Evolutionary conservation across 1,284 basidiomycete species (phyloP).

Genomic region (Athelia psychrophila): DNA sequence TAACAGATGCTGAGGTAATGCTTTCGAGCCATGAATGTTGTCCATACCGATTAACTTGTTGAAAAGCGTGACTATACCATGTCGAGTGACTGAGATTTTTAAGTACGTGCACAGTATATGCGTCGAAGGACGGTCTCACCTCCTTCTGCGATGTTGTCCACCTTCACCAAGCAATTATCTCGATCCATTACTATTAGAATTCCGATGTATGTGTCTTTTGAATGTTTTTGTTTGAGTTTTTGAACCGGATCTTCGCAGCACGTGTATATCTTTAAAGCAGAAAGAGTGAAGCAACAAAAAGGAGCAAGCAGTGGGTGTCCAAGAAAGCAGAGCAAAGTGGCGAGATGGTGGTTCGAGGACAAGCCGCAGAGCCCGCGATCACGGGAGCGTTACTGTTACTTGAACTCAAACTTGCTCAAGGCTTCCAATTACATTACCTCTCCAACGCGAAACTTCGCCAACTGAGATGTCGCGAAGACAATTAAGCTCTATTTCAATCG

Average conservation of each 20-base stretch:
- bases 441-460: too few species aligned
- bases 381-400: not conserved
- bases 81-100: conserved; percentile 33
- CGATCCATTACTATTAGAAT: conserved; percentile 10
- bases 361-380: not conserved
- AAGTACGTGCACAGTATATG: not conserved
- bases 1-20: too few species aligned
- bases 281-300: not conserved
- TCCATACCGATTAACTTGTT: conserved; percentile 56
- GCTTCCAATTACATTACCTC: too few species aligned
- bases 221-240: too few species aligned
- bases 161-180: conserved; percentile 36
- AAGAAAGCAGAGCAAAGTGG: not conserved
- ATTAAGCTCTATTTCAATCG: conserved; percentile 35
- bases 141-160: conserved; percentile 39
- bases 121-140: conserved; percentile 22
- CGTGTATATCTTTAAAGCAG: not conserved
- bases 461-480: conserved; percentile 22
- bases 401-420: not conserved
- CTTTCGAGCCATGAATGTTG: too few species aligned
- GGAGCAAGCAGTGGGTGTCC: not conserved
- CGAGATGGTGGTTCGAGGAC: not conserved
- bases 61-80: conserved; percentile 56
- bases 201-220: too few species aligned
- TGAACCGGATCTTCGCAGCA: too few species aligned